Conservation (phyloP, 192 early-diverging fungal species). For the Funneliformis geosporum region DNA sequence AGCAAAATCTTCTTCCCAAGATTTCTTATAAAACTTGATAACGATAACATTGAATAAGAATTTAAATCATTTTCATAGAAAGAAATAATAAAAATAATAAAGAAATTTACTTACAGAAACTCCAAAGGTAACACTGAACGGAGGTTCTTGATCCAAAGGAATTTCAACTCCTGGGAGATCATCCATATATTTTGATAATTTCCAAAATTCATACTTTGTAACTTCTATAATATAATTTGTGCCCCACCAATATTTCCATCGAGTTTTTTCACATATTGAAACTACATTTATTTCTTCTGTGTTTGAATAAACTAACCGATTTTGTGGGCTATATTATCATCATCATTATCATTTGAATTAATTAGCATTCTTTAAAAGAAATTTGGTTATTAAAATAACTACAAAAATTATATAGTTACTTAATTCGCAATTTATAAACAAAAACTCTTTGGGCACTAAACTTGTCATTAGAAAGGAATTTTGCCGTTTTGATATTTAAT, state of each 20-base stretch:
- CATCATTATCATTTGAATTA: neutral
- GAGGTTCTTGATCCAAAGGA: neutral
- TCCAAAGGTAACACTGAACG: constrained; percentile 11
- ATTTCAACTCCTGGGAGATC: constrained; percentile 16
- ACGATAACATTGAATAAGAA: neutral
- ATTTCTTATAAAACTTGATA: constrained; percentile 33
- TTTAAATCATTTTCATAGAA: neutral
- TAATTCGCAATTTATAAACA: constrained; percentile 33
- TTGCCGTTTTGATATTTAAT: constrained; percentile 36
- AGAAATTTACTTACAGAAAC: constrained; percentile 22
- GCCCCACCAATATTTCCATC: constrained; percentile 43
- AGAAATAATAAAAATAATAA: neutral
- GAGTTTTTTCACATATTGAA: constrained; percentile 39
- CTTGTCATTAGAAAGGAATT: constrained; percentile 31
- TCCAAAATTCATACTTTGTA: constrained; percentile 45
- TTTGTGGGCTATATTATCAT: constrained; percentile 21
- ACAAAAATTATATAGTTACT: constrained; percentile 22
- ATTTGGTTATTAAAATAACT: neutral
- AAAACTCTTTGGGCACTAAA: constrained; percentile 40
- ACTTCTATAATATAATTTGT: constrained; percentile 45
- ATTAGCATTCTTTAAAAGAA: neutral
- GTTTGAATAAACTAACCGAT: constrained; percentile 35
- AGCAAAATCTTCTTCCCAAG: constrained; percentile 44
- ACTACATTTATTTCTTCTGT: constrained; percentile 34
- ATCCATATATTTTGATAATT: neutral